Percentiles rank a stretch among this genome's conserved stretches.
These are phyloP conservation scores for Astragalus membranaceus DNA, from an alignment of 306 rosid species.

Conservation along the genomic window DNA sequence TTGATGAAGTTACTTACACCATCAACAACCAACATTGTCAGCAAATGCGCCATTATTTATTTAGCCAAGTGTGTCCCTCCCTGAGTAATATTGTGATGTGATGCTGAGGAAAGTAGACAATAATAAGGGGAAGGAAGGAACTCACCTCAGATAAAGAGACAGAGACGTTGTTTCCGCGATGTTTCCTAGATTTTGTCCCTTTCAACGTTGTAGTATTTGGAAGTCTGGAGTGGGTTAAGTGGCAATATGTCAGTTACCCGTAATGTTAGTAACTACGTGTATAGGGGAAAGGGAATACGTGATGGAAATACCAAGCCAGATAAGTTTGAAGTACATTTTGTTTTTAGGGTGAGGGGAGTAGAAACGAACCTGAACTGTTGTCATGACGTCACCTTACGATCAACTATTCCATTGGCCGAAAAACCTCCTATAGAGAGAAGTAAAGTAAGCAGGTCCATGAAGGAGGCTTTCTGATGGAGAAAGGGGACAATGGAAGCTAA, in stretches of 20 bases:
- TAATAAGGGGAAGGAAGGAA: neutral
- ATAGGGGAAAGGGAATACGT: neutral
- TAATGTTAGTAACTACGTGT: neutral
- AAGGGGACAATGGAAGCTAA: no score
- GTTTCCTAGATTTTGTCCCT: slow-evolving; percentile 21
- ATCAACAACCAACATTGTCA: slow-evolving; percentile 31
- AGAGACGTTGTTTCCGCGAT: slow-evolving; percentile 37
- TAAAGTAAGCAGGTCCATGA: no score
- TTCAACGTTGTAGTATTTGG: neutral
- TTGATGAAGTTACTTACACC: slow-evolving; percentile 33
- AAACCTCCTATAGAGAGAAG: no score
- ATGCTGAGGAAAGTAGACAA: neutral
- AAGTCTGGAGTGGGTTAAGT: neutral
- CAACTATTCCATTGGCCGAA: no score
- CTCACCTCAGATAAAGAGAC: neutral
- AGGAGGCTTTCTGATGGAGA: no score
- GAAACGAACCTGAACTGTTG: no score
- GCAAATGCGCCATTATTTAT: slow-evolving; percentile 32
- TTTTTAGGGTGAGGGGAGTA: neutral
- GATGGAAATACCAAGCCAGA: neutral
- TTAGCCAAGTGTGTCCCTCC: neutral
- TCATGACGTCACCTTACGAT: no score
- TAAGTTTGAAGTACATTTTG: neutral
- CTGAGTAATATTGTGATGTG: neutral
- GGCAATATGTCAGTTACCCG: neutral